Percentiles rank a stretch among this genome's conserved stretches.
Evolutionary conservation across 164 flowering plant species (phyloP).

Genomic region (Macadamia integrifolia): DNA sequence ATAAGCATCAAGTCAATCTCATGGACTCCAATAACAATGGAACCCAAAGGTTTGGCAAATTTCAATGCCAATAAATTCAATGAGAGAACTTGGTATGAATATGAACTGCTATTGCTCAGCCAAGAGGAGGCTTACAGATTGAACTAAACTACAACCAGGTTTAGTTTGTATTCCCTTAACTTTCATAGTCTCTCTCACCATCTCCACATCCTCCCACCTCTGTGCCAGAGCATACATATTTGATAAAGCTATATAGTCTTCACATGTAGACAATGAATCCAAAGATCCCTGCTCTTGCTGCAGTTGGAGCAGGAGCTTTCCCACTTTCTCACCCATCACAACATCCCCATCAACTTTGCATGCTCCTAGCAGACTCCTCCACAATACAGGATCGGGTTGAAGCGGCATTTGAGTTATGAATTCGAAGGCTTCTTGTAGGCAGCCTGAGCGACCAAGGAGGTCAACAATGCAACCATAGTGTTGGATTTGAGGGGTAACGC

Average conservation of each 20-base stretch:
- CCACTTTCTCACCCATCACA: constrained; percentile 46
- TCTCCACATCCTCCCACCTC: constrained; percentile 50
- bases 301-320: constrained; percentile 34
- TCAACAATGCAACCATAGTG: constrained; percentile 70
- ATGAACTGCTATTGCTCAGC: too few relatives aligned
- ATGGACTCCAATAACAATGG: too few relatives aligned
- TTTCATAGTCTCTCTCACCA: constrained; percentile 41
- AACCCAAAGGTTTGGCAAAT: too few relatives aligned
- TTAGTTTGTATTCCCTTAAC: constrained; percentile 25
- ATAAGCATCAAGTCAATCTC: too few relatives aligned
- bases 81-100: too few relatives aligned
- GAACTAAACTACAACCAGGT: constrained; percentile 10
- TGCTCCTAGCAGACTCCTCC: constrained; percentile 47
- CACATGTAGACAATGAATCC: constrained; percentile 13
- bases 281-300: constrained; percentile 7
- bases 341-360: constrained; percentile 44
- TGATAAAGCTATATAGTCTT: constrained; percentile 47
- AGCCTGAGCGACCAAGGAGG: constrained; percentile 57
- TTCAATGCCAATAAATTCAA: too few relatives aligned
- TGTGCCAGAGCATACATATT: constrained; percentile 48
- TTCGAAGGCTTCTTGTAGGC: constrained; percentile 38
- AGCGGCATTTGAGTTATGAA: constrained; percentile 33
- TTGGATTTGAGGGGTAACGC: constrained; percentile 32
- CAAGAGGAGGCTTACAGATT: too few relatives aligned
- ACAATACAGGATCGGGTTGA: constrained; percentile 32